phyloP scores from a whole-genome alignment of 345 rosid species.

The Populus euphratica region DNA sequence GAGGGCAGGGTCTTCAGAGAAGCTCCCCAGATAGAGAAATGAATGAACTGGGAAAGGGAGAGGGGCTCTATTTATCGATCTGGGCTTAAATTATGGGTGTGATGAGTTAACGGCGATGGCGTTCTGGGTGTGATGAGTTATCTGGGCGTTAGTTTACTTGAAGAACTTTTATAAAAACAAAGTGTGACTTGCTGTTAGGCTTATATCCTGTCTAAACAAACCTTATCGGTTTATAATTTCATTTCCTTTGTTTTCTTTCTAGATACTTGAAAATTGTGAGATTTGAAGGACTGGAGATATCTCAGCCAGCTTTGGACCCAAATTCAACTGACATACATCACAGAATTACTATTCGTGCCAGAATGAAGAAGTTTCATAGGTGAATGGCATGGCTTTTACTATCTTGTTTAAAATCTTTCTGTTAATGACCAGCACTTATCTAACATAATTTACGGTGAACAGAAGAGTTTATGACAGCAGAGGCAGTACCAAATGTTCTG shows the following conservation, averaged over 20 bases:
- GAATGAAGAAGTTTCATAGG: slow-evolving; percentile 74
- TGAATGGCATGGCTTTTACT: slow-evolving; percentile 18
- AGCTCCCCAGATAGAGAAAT: no score
- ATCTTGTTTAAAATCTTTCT: slow-evolving; percentile 2
- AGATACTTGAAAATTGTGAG: slow-evolving; percentile 77
- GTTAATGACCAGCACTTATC: slow-evolving; percentile 8
- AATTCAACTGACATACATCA: slow-evolving; percentile 95
- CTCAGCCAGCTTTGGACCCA: slow-evolving; percentile 95
- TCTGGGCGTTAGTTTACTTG: background rate
- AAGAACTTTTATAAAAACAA: background rate
- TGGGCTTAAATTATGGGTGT: no score
- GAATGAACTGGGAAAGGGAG: no score
- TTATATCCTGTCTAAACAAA: background rate
- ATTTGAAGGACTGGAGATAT: slow-evolving; percentile 82
- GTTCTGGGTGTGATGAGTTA: no score
- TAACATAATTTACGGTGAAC: slow-evolving; percentile 24
- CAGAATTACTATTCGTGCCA: slow-evolving; percentile 83
- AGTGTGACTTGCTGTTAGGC: background rate
- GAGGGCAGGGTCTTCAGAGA: no score
- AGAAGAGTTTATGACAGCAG: slow-evolving; percentile 81
- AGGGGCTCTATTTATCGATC: no score
- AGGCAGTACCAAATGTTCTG: slow-evolving; percentile 84
- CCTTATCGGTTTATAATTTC: background rate
- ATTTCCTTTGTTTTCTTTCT: slow-evolving; percentile 1
- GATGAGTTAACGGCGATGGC: no score